These are phyloP conservation scores for Plenodomus biglobosus DNA, from an alignment of 2,329 filamentous ascomycete species.

Conservation along the genomic window DNA sequence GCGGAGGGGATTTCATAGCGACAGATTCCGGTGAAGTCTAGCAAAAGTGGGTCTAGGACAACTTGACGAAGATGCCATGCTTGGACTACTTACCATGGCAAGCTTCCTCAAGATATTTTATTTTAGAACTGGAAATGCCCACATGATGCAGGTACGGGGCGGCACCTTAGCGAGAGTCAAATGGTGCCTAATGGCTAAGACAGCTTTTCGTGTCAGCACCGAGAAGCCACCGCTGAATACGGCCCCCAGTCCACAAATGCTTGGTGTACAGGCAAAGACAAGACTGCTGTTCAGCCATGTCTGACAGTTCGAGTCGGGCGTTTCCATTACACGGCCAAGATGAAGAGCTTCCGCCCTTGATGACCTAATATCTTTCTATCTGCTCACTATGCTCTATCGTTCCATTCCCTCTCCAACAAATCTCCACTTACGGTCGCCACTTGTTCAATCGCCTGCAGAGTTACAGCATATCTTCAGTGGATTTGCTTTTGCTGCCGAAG, in stretches of 20 bases:
- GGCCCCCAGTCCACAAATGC: conserved; percentile 4
- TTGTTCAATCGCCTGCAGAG: conserved; percentile 38
- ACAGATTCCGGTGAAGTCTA: not conserved
- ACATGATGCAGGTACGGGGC: not conserved
- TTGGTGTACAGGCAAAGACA: conserved; percentile 1
- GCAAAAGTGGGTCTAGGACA: not conserved
- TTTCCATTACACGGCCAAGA: not conserved
- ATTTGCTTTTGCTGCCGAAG: conserved; percentile 28
- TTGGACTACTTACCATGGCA: not conserved
- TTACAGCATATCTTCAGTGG: conserved; percentile 40
- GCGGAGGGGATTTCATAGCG: not conserved
- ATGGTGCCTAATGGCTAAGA: not conserved
- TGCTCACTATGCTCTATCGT: conserved; percentile 7
- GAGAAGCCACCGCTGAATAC: not conserved
- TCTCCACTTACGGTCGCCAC: conserved; percentile 34
- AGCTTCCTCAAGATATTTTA: too few species aligned
- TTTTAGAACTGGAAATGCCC: not conserved
- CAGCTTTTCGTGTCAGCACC: not conserved
- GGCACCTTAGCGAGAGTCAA: not conserved
- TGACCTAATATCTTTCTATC: not conserved
- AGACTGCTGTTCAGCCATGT: conserved; percentile 2
- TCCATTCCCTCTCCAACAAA: conserved; percentile 19
- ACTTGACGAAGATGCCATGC: too few species aligned
- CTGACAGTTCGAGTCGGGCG: conserved; percentile 1
- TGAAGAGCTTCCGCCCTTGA: not conserved